phyloP scores from a whole-genome alignment of 2,329 filamentous ascomycete species.

The Chalaropsis ovoidea region DNA sequence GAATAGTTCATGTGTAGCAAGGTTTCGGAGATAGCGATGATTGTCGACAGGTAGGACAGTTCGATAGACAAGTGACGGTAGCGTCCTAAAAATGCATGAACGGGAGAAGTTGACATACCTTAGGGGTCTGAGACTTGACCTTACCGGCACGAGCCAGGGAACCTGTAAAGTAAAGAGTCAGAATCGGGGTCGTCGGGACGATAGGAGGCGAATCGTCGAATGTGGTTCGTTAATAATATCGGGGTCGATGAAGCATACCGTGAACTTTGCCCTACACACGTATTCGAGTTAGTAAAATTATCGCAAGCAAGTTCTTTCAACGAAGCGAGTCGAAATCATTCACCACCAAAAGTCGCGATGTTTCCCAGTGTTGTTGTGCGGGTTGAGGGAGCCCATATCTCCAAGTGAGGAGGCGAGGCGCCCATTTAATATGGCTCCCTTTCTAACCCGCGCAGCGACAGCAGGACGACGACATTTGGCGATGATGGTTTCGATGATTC shows the following conservation, averaged over 20 bases:
- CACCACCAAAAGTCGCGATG: not conserved
- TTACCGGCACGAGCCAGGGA: constrained; percentile 76
- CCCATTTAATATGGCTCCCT: not conserved
- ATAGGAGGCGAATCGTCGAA: not conserved
- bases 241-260: constrained; percentile 21
- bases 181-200: constrained; percentile 3
- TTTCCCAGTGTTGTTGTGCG: not conserved
- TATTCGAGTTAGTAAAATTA: constrained; percentile 18
- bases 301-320: not conserved
- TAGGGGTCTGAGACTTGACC: constrained; percentile 93
- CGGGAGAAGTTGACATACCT: constrained; percentile 49
- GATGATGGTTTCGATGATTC: not conserved
- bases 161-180: constrained; percentile 21
- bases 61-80: not conserved
- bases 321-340: not conserved
- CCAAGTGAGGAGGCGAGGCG: not conserved
- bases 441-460: not conserved
- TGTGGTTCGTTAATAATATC: not conserved
- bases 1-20: not conserved
- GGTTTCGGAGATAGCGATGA: not conserved
- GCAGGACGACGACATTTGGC: not conserved
- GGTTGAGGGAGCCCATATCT: not conserved
- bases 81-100: constrained; percentile 8
- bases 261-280: constrained; percentile 26
- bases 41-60: not conserved